phyloP scores from a whole-genome alignment of 495 filamentous ascomycete species.

The Neurospora discreta region DNA sequence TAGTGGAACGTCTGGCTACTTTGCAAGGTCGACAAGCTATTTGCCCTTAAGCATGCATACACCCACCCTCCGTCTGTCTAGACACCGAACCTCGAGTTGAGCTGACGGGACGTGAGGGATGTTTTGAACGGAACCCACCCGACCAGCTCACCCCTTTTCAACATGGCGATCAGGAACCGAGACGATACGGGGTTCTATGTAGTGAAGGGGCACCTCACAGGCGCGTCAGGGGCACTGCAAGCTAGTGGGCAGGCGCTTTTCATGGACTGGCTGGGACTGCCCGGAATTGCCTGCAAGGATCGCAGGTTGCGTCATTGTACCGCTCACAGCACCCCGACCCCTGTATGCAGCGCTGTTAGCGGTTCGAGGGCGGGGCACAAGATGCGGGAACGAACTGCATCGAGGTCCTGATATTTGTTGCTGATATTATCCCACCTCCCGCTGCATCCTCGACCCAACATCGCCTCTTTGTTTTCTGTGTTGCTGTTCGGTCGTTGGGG shows the following conservation, averaged over 20 bases:
- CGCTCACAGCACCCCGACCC: not conserved
- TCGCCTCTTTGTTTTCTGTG: not conserved
- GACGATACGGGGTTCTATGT: not conserved
- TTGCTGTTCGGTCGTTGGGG: not conserved
- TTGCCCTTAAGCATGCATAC: no score
- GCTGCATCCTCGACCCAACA: not conserved
- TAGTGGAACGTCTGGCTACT: conserved; percentile 29
- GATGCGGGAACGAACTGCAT: not conserved
- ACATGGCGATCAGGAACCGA: not conserved
- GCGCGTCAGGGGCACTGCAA: not conserved
- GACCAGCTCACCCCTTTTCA: not conserved
- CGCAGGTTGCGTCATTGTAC: conserved; percentile 11
- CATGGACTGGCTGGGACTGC: not conserved
- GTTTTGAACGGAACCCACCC: not conserved
- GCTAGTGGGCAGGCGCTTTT: not conserved
- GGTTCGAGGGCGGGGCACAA: conserved; percentile 34
- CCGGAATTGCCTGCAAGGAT: not conserved
- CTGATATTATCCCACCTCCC: not conserved
- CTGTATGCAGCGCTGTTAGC: conserved; percentile 43
- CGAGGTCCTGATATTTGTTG: not conserved
- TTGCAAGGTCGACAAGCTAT: not conserved
- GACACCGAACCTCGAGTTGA: conserved; percentile 34
- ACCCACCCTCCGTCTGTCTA: conserved; percentile 20
- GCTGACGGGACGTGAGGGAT: not conserved
- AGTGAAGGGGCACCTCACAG: not conserved